Conservation (phyloP, 495 filamentous ascomycete species). For the Aspergillus cavernicola region DNA sequence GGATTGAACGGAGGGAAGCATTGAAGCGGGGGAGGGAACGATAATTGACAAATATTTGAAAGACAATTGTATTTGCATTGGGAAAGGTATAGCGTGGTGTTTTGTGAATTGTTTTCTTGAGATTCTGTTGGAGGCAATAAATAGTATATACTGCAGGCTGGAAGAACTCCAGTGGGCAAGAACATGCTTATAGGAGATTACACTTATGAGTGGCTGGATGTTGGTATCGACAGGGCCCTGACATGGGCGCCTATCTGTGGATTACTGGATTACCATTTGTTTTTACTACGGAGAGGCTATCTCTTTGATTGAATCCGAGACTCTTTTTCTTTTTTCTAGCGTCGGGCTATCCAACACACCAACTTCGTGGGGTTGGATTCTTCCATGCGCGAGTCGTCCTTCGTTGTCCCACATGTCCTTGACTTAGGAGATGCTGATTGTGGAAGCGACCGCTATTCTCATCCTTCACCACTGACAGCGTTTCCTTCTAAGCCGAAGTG, state of each 20-base stretch:
- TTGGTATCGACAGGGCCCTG: too few relatives aligned
- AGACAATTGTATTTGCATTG: not conserved
- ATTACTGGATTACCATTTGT: not conserved
- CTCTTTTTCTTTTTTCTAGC: not conserved
- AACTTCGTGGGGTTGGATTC: not conserved
- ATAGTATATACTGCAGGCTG: too few relatives aligned
- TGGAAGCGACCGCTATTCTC: not conserved
- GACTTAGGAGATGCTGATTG: not conserved
- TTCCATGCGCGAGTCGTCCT: not conserved
- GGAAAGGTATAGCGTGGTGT: not conserved
- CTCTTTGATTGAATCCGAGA: not conserved
- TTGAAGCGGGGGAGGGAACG: not conserved
- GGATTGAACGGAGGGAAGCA: not conserved
- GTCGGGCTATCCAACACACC: not conserved
- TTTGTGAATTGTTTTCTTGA: not conserved
- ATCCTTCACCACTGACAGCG: not conserved
- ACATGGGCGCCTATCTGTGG: not conserved
- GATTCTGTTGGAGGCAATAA: not conserved
- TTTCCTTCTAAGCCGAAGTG: not conserved
- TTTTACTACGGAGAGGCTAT: not conserved
- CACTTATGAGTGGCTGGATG: too few relatives aligned
- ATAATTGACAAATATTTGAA: not conserved
- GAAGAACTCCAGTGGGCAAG: too few relatives aligned
- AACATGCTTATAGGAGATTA: not conserved
- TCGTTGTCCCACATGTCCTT: not conserved